Conservation (phyloP, 2,329 filamentous ascomycete species). For the Ophiostoma fasciatum region DNA sequence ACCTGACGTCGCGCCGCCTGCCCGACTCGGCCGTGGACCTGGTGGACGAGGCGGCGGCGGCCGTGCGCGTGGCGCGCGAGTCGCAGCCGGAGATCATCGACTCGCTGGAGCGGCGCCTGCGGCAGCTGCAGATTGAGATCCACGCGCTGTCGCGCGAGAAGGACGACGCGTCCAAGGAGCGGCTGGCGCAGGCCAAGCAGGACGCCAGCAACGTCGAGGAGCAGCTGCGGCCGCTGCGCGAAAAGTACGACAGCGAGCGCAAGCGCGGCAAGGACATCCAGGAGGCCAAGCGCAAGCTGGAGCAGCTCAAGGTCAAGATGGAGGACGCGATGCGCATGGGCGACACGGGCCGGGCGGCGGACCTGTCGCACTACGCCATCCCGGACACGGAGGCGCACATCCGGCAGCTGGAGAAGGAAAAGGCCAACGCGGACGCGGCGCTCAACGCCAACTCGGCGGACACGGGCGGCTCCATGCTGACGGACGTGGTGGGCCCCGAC, state of each 20-base stretch:
- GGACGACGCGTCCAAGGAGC: conserved; percentile 77
- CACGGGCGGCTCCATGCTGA: conserved; percentile 58
- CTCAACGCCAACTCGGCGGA: conserved; percentile 42
- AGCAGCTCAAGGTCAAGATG: conserved; percentile 77
- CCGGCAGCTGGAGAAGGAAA: conserved; percentile 64
- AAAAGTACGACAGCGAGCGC: conserved; percentile 93
- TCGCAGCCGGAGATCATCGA: conserved; percentile 94
- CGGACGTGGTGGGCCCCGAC: conserved; percentile 87
- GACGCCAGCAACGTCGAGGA: conserved; percentile 92
- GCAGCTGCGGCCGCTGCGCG: conserved; percentile 76
- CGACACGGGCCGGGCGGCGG: conserved; percentile 75
- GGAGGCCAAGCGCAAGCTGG: conserved; percentile 87
- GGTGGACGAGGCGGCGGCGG: conserved; percentile 89
- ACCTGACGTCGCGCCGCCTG: conserved; percentile 78
- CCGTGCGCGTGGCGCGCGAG: conserved; percentile 89
- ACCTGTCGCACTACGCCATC: conserved; percentile 94
- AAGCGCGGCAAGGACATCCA: conserved; percentile 83
- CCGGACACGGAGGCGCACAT: conserved; percentile 79
- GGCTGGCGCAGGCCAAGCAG: conserved; percentile 68
- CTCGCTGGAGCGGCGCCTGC: conserved; percentile 76
- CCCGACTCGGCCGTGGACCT: conserved; percentile 95
- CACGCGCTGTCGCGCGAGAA: conserved; percentile 88
- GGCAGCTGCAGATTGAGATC: conserved; percentile 93
- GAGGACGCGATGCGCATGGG: conserved; percentile 83
- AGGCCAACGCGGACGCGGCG: conserved; percentile 60